These are phyloP conservation scores for Cryptococcus sp. DNA, from an alignment of 1,284 basidiomycete genomes.

Conservation along the genomic window DNA sequence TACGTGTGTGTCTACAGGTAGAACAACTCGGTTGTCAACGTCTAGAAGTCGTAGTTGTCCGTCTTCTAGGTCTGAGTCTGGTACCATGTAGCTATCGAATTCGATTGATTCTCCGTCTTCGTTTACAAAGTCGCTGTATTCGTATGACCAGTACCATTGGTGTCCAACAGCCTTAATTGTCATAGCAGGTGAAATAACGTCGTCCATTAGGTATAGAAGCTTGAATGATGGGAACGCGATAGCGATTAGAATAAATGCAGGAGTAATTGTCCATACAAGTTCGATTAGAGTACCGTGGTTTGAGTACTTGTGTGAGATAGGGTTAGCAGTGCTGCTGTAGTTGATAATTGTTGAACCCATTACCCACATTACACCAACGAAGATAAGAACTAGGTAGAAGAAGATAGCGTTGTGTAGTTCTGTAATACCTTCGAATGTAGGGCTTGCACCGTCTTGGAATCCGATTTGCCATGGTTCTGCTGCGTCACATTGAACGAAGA, in stretches of 20 bases:
- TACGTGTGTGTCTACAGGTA: slow-evolving; percentile 50
- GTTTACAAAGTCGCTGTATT: slow-evolving; percentile 37
- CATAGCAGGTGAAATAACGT: slow-evolving; percentile 17
- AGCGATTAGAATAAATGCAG: slow-evolving; percentile 46
- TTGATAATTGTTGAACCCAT: slow-evolving; percentile 35
- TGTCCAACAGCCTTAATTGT: slow-evolving; percentile 45
- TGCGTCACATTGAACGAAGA: slow-evolving; percentile 26
- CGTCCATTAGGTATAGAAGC: slow-evolving; percentile 37
- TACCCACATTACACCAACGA: slow-evolving; percentile 45
- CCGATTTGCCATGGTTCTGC: slow-evolving; percentile 47
- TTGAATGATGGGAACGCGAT: slow-evolving; percentile 51
- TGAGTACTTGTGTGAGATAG: slow-evolving; percentile 40
- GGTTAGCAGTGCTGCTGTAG: slow-evolving; percentile 33
- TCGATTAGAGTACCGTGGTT: slow-evolving; percentile 48
- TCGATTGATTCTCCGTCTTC: slow-evolving; percentile 44
- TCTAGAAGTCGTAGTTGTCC: slow-evolving; percentile 52
- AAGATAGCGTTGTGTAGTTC: slow-evolving; percentile 51
- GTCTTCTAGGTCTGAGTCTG: slow-evolving; percentile 51
- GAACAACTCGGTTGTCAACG: slow-evolving; percentile 51
- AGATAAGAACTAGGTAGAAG: slow-evolving; percentile 50
- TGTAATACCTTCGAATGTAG: slow-evolving; percentile 49
- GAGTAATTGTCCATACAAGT: slow-evolving; percentile 49
- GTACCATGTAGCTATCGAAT: slow-evolving; percentile 51
- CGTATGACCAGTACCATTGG: slow-evolving; percentile 39
- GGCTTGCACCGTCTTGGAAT: slow-evolving; percentile 49